phyloP scores from a whole-genome alignment of 2,329 filamentous ascomycete genomes.

The Coniochaeta hoffmannii region DNA sequence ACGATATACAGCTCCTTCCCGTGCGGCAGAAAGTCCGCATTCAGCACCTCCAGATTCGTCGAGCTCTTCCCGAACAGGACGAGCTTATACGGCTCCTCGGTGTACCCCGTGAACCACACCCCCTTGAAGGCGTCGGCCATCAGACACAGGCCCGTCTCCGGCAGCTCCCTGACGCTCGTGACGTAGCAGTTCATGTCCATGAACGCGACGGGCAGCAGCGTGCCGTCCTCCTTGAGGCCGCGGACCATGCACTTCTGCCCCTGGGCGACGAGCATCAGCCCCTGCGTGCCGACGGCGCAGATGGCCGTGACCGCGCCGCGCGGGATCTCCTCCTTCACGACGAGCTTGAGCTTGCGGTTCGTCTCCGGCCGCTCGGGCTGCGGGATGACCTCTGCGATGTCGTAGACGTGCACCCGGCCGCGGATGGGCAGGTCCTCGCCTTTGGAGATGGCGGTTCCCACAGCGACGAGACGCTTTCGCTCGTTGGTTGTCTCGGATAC shows the following conservation, averaged over 20 bases:
- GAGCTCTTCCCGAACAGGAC: slow-evolving; percentile 84
- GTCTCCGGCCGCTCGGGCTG: slow-evolving; percentile 81
- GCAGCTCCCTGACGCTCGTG: slow-evolving; percentile 74
- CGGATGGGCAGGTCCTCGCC: slow-evolving; percentile 86
- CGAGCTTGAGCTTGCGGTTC: slow-evolving; percentile 73
- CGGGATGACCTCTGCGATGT: slow-evolving; percentile 85
- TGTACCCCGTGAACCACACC: slow-evolving; percentile 93
- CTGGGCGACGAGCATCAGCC: slow-evolving; percentile 82
- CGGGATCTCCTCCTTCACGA: slow-evolving; percentile 84
- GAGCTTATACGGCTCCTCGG: slow-evolving; percentile 94
- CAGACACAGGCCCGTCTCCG: slow-evolving; percentile 75
- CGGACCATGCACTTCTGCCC: slow-evolving; percentile 97
- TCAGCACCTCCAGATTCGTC: slow-evolving; percentile 68
- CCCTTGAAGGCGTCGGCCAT: slow-evolving; percentile 90
- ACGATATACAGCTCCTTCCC: slow-evolving; percentile 77
- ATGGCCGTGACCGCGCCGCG: slow-evolving; percentile 86
- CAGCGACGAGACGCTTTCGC: slow-evolving; percentile 70
- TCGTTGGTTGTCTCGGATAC: slow-evolving; percentile 88
- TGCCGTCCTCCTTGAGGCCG: slow-evolving; percentile 91
- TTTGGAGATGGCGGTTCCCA: slow-evolving; percentile 78
- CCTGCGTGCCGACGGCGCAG: slow-evolving; percentile 77
- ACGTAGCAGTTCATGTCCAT: slow-evolving; percentile 97
- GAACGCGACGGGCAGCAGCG: slow-evolving; percentile 87
- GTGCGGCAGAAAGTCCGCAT: slow-evolving; percentile 83
- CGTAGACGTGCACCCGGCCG: slow-evolving; percentile 83